Base-by-base conservation (phyloP, 129 eudicot genomes). In the Helianthus tuberosus region DNA sequence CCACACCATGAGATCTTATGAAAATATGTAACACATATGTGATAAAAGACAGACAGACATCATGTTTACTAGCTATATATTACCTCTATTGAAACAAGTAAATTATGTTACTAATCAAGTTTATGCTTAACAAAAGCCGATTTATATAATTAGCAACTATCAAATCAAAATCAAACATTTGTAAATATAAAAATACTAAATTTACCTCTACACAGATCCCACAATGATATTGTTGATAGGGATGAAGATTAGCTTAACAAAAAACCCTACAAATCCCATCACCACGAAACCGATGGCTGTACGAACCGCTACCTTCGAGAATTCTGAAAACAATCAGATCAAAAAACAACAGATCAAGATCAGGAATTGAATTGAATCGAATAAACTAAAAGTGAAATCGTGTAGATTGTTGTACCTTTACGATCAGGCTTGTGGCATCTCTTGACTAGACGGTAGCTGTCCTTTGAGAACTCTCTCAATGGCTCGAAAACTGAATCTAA, bases 201-300 rank as follows among this genome's bases (percentile, higher is more conserved):
- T 39, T 55, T 63, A 84, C 84, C 81, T 84, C 84, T 48, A 93
- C 82, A 75, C 79, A 79, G 98, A 84, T 61, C 98, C 98, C 13
- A 93, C 98, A 60, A 93, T 93, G 61, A 93, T 93, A 83, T 93
- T 93, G 89, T 93, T 93, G 79, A 93, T 93, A 11, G 98, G 98
- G 74, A 93, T 93, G 73, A 93, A 93, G 64, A 93, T 93, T 12
- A 93, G 80, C 91, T 93, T 93, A n/a, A 93, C 98, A 82, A 93
- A 93, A 60, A 93, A 93, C 11, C 98, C 98, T 4, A 93, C 98
- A 16, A 93, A 93, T 72, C 98, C 98, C 98, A 93, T 93, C 84
- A 93, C 98, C 20, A 89, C 98, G 75, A 93, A 93, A 9, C 98
- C 98, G 23, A 93, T 88, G 38, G 98, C 98, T 4, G 96, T 89